Conservation (phyloP, 345 rosid species). For the Pseudoturritis turrita region DNA sequence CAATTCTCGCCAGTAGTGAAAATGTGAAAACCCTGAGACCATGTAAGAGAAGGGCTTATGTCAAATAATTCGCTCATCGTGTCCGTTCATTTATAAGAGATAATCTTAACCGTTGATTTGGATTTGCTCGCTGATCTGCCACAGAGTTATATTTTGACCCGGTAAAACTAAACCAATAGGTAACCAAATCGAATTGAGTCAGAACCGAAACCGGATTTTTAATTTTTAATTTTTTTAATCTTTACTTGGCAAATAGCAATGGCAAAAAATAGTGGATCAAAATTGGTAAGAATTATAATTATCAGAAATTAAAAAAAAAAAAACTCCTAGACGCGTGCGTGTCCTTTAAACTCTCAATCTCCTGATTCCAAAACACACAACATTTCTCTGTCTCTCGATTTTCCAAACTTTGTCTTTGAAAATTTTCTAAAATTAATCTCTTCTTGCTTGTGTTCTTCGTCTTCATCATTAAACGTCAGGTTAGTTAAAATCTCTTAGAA, state of each 20-base stretch:
- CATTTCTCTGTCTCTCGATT: not conserved
- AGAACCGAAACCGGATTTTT: not conserved
- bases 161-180: not conserved
- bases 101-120: constrained; percentile 5
- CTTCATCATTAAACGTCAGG: constrained; percentile 18
- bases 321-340: constrained; percentile 22
- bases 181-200: not conserved
- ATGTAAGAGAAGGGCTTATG: constrained; percentile 10
- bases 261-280: constrained; percentile 30
- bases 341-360: constrained; percentile 24
- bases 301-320: not conserved
- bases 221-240: not conserved
- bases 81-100: constrained; percentile 14
- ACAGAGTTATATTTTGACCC: not conserved
- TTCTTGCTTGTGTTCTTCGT: constrained; percentile 23
- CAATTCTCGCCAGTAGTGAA: constrained; percentile 28
- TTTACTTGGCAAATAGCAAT: constrained; percentile 27
- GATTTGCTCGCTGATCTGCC: not conserved
- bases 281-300: constrained; percentile 3
- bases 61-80: not conserved
- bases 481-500: not conserved
- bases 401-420: not conserved
- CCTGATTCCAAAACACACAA: not conserved
- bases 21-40: constrained; percentile 10
- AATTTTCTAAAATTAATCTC: constrained; percentile 12